These are phyloP conservation scores for Ascochyta rabiei DNA, from an alignment of 2,329 filamentous ascomycete species.

Conservation along the genomic window DNA sequence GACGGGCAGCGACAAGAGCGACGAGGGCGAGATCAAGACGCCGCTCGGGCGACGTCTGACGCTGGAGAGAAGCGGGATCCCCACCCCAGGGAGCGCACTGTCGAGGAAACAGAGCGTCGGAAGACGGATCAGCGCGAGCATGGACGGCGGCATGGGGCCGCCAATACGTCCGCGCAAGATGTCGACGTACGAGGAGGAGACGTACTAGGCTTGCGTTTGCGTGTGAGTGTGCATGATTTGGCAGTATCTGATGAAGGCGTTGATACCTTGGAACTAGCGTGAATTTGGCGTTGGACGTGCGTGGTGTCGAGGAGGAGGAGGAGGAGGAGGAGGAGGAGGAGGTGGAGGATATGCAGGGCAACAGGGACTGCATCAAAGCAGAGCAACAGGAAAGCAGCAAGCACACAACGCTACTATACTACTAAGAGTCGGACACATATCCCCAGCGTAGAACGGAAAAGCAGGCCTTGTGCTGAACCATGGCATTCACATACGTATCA, in stretches of 20 bases:
- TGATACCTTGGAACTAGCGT: constrained; percentile 7
- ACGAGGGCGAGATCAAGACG: constrained; percentile 48
- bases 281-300: constrained; percentile 9
- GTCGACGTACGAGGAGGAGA: constrained; percentile 60
- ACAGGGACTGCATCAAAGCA: too few relatives aligned
- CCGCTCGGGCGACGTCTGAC: constrained; percentile 54
- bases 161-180: constrained; percentile 57
- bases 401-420: too few relatives aligned
- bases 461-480: constrained; percentile 16
- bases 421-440: too few relatives aligned
- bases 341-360: too few relatives aligned
- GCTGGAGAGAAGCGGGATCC: constrained; percentile 56
- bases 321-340: too few relatives aligned
- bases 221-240: neutral
- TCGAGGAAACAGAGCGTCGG: constrained; percentile 60
- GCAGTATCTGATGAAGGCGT: constrained; percentile 4
- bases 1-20: constrained; percentile 49
- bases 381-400: neutral
- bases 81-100: constrained; percentile 54
- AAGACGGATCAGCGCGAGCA: constrained; percentile 47
- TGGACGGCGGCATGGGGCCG: constrained; percentile 54
- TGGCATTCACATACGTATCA: constrained; percentile 33
- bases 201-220: constrained; percentile 50
- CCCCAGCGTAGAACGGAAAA: too few relatives aligned
- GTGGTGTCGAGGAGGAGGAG: too few relatives aligned